Base-by-base conservation (phyloP, 2,329 filamentous ascomycete species). In the Neonectria ditissima region DNA sequence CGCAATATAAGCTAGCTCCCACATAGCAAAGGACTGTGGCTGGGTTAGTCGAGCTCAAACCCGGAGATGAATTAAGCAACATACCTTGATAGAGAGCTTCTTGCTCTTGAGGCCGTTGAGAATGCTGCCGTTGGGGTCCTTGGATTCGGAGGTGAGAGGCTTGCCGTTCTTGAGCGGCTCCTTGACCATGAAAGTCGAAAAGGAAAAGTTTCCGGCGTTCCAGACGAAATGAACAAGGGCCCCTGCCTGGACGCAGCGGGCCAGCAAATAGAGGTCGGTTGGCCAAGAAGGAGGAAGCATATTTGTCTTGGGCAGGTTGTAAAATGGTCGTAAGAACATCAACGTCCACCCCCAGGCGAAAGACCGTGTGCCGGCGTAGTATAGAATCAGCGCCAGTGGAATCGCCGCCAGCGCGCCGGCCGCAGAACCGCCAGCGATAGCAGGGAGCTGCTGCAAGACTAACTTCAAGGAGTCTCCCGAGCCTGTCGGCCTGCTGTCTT, bases 91-190 rank as follows among this genome's bases (percentile, higher is more conserved):
- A 10, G 92, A 84, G 9, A 92, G 84, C 77, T 95, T 96, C 80
- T 94, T 96, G 68, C 91, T 91, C 76, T 90, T 94, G 48, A 98
- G 78, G 0, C 95, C 95, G 60, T 90, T 93, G 52, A 98, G 78
- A 28, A 98, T 83, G 75, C 92, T 97, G 37, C 93, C 94, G 73
- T 97, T 98, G 1, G 95, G 93, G 77, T 97, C 94, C 74, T 92
- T 96, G 16, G 93, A 92, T 69, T 95, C 92, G 18, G 87, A 86
- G 0, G 93, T 97, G 59, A 98, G 86, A 4, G 94, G 94, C 72
- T 90, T 87, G n/a, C 87, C 90, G 69, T 92, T 92, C 81, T 97
- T 97, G 57, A 97, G 76, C 1, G 95, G 95, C 71, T 92, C 89
- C 76, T 91, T 90, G 26, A 90, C 88, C 74, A 97, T 87, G 77